A percentile compares a stretch with the other conserved stretches of the same genome.
phyloP scores from a whole-genome alignment of 2,329 filamentous ascomycete genomes.

The Sporothrix euskadiensis region DNA sequence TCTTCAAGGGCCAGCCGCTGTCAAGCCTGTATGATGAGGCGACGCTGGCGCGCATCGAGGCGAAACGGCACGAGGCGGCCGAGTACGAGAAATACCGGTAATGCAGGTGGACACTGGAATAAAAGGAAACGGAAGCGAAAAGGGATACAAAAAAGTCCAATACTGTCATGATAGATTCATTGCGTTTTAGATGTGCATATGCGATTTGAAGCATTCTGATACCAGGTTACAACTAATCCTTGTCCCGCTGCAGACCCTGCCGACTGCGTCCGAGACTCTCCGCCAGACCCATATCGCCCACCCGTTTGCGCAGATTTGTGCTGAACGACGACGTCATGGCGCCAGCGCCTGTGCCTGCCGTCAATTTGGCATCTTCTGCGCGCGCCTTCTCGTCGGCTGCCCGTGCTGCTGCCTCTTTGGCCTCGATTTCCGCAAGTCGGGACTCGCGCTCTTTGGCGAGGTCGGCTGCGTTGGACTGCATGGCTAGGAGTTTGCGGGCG shows the following conservation, averaged over 20 bases:
- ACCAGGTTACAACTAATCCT: slow-evolving; percentile 40
- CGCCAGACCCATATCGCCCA: slow-evolving; percentile 52
- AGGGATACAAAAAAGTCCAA: slow-evolving; percentile 1
- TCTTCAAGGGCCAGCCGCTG: slow-evolving; percentile 65
- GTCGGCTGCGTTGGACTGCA: slow-evolving; percentile 69
- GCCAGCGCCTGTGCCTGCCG: slow-evolving; percentile 10
- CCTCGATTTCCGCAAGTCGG: slow-evolving; percentile 66
- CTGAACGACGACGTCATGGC: slow-evolving; percentile 53
- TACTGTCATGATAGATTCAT: neutral
- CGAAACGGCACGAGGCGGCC: slow-evolving; percentile 66
- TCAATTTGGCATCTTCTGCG: slow-evolving; percentile 45
- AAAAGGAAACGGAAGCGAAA: neutral
- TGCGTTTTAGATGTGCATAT: neutral
- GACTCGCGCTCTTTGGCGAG: slow-evolving; percentile 70
- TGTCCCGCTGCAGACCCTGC: slow-evolving; percentile 49
- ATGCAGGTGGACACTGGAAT: neutral
- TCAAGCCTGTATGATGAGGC: slow-evolving; percentile 74
- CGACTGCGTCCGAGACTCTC: slow-evolving; percentile 54
- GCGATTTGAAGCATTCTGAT: slow-evolving; percentile 3
- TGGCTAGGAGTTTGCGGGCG: slow-evolving; percentile 68
- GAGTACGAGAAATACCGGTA: slow-evolving; percentile 49
- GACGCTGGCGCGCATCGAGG: slow-evolving; percentile 67
- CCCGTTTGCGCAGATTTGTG: slow-evolving; percentile 62
- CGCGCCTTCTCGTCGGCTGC: slow-evolving; percentile 68
- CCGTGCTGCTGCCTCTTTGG: slow-evolving; percentile 62